phyloP scores from a whole-genome alignment of 2,329 filamentous ascomycete genomes.

The Pestalotiopsis sp. region DNA sequence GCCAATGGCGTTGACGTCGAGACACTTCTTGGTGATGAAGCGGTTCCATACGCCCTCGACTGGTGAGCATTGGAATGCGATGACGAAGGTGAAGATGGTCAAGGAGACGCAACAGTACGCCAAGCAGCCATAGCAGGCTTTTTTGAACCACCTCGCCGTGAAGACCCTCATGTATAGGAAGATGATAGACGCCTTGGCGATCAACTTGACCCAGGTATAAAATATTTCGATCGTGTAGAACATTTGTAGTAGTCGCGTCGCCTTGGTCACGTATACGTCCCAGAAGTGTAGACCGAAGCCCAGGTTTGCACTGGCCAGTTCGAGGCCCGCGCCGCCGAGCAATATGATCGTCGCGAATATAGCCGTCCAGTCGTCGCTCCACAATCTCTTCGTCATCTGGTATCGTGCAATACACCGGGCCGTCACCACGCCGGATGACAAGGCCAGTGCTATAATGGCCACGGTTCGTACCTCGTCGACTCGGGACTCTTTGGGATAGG shows the following conservation, averaged over 20 bases:
- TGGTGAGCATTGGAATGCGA: constrained; percentile 8
- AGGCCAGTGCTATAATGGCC: constrained; percentile 12
- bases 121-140: constrained; percentile 7
- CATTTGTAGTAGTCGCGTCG: constrained; percentile 13
- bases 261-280: constrained; percentile 19
- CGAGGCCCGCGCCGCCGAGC: constrained; percentile 18
- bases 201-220: constrained; percentile 8
- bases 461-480: constrained; percentile 15
- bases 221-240: constrained; percentile 7
- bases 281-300: constrained; percentile 25
- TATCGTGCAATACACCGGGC: constrained; percentile 20
- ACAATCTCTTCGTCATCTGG: constrained; percentile 15
- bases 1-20: constrained; percentile 65
- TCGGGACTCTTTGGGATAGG: constrained; percentile 20
- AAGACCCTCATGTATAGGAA: constrained; percentile 11
- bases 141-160: background rate
- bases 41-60: constrained; percentile 7
- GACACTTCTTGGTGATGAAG: constrained; percentile 44
- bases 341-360: constrained; percentile 14
- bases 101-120: background rate
- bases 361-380: constrained; percentile 20
- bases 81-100: constrained; percentile 1
- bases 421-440: constrained; percentile 17
- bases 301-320: constrained; percentile 20
- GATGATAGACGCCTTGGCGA: constrained; percentile 9